Base-by-base conservation (phyloP, 129 eudicot genomes). In the Deinandra increscens region DNA sequence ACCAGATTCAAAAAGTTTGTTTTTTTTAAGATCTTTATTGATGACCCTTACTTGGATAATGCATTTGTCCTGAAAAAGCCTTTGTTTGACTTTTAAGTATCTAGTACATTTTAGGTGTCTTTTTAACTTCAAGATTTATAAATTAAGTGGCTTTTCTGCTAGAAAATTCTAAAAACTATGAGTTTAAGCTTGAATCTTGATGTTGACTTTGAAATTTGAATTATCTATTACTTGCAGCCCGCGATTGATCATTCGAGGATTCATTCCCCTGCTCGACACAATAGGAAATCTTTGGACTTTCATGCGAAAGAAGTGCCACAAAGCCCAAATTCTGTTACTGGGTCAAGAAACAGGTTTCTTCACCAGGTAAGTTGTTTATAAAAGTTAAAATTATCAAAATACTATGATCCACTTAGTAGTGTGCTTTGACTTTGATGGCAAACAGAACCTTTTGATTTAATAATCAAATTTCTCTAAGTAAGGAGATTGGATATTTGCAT, bases 241-340 rank as follows among this genome's bases (percentile, higher is more conserved):
- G 68, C 80, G 13, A 65, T 55, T n/a, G 80, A 79, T 65, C 89
- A 88, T 71, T 51, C 82, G 9, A 90, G 85, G 45, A 70, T 68
- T 50, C 75, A 79, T 18, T 75, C 85, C 54, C 87, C 83, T 36
- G 71, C 85, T 68, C 86, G 82, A 75, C 85, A 78, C 66, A 69
- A 60, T 38, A 75, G 88, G 54, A 78, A 71, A 74, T 49, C 64
- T 12, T 73, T 82, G 74, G 74, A 73, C 72, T 75, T 78, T 56
- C 80, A 81, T 7, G 75, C 58, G 22, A 83, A 81, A 75, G 98
- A 87, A 73, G 77, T 78, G 50, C 70, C 75, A 7, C 75, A 83
- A n/a, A 87, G 90, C 81, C 90, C 93, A 46, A 82, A 69, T 58
- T 87, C 92, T 20, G 84, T 79, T 42, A 69, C 80, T 70, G 90